Conservation (phyloP, 2,329 filamentous ascomycete species). For the Colletotrichum gloeosporioides region DNA sequence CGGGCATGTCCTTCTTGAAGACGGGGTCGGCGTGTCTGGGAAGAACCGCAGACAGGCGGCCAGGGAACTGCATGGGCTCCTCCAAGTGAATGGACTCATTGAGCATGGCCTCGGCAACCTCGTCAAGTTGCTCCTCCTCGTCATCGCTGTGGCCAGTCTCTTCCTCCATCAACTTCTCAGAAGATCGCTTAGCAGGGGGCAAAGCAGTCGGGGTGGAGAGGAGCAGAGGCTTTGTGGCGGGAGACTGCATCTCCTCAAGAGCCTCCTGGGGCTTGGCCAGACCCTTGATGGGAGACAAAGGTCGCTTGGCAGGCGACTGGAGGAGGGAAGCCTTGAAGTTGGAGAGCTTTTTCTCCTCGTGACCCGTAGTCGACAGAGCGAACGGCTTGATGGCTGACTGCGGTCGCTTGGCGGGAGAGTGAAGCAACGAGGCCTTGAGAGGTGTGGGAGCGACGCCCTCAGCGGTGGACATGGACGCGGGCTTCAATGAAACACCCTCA, state of each 20-base stretch:
- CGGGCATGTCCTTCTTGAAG: constrained; percentile 36
- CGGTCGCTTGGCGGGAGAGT: constrained; percentile 57
- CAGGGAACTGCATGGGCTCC: constrained; percentile 46
- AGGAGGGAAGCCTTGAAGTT: constrained; percentile 54
- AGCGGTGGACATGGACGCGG: constrained; percentile 31
- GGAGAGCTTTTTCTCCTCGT: constrained; percentile 36
- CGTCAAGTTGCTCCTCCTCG: constrained; percentile 25
- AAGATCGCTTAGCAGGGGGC: constrained; percentile 31
- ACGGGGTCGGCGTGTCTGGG: constrained; percentile 47
- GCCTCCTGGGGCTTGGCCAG: constrained; percentile 30
- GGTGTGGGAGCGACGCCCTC: constrained; percentile 28
- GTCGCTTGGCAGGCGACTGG: constrained; percentile 58
- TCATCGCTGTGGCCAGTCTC: constrained; percentile 25
- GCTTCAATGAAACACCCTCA: constrained; percentile 43
- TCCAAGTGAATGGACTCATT: constrained; percentile 35
- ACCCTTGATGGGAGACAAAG: constrained; percentile 47
- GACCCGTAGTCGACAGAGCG: constrained; percentile 29
- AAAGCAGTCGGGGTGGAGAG: constrained; percentile 32
- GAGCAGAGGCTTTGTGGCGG: constrained; percentile 41
- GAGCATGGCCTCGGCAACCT: constrained; percentile 24
- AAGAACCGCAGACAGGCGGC: constrained; percentile 49
- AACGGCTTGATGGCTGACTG: constrained; percentile 49
- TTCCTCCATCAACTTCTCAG: constrained; percentile 42
- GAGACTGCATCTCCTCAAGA: constrained; percentile 27
- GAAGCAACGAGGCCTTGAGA: constrained; percentile 46